Evolutionary conservation across 768 basidiomycete species (phyloP).

Genomic region (Tylopilus rubrobrunneus): DNA sequence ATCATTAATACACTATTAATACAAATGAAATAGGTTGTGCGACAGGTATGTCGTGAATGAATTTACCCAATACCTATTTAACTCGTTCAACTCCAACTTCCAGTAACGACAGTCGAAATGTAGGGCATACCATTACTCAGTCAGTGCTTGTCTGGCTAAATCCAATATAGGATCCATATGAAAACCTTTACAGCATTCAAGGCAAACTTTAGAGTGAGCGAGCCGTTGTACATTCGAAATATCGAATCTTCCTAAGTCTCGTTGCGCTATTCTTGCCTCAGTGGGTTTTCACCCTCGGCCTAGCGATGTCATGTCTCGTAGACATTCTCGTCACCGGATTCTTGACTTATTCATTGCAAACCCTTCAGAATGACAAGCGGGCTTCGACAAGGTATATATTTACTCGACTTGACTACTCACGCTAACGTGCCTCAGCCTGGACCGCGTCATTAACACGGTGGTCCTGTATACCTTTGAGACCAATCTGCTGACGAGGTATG

Average conservation of each 20-base stretch:
- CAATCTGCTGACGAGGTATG: slow-evolving; percentile 45
- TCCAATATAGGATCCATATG: slow-evolving; percentile 22
- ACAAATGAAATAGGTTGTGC: slow-evolving; percentile 32
- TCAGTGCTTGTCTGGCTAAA: not conserved
- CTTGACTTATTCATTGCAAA: slow-evolving; percentile 41
- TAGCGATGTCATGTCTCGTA: slow-evolving; percentile 45
- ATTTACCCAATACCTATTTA: slow-evolving; percentile 7
- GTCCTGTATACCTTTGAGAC: slow-evolving; percentile 53
- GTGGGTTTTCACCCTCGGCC: slow-evolving; percentile 51
- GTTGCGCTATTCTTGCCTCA: slow-evolving; percentile 15
- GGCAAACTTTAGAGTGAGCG: slow-evolving; percentile 19
- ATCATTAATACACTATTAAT: not conserved
- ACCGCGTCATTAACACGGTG: slow-evolving; percentile 43
- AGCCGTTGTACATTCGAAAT: not conserved
- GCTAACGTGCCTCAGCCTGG: slow-evolving; percentile 32
- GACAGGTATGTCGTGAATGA: slow-evolving; percentile 18
- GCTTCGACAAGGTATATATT: slow-evolving; percentile 34
- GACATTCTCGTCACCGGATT: slow-evolving; percentile 48
- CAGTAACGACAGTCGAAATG: slow-evolving; percentile 32
- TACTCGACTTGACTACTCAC: too few species aligned
- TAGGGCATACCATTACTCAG: slow-evolving; percentile 6
- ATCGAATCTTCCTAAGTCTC: not conserved
- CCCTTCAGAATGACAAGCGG: slow-evolving; percentile 38
- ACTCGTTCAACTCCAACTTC: slow-evolving; percentile 9
- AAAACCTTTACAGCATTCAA: slow-evolving; percentile 24